Evolutionary conservation across 2,329 filamentous ascomycete genomes (phyloP).

Genomic region (Cyphellophora europaea): DNA sequence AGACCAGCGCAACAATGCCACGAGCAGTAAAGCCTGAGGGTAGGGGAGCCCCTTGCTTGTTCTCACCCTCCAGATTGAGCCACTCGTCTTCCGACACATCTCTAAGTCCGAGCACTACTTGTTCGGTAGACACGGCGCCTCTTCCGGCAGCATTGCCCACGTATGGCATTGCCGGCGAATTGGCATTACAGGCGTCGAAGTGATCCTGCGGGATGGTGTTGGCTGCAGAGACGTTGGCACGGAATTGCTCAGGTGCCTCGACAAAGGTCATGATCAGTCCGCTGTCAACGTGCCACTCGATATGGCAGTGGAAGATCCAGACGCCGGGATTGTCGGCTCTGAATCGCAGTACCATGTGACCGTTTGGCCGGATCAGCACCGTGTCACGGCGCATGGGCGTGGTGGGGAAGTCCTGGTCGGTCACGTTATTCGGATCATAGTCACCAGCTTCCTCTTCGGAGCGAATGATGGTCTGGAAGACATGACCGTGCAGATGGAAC

Average conservation of each 20-base stretch:
- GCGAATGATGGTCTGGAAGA: conserved; percentile 52
- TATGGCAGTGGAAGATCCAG: conserved; percentile 43
- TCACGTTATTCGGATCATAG: conserved; percentile 25
- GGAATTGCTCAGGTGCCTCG: conserved; percentile 22
- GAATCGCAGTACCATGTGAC: conserved; percentile 48
- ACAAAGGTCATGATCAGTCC: conserved; percentile 44
- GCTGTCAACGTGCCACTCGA: conserved; percentile 43
- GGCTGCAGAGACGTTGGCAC: not conserved
- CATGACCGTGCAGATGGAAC: conserved; percentile 60
- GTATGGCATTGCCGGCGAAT: conserved; percentile 29
- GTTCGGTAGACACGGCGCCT: conserved; percentile 59
- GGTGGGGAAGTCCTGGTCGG: conserved; percentile 22
- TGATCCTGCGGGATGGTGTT: conserved; percentile 47
- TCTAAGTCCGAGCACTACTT: not conserved
- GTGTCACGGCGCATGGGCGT: conserved; percentile 44
- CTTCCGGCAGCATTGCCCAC: conserved; percentile 46
- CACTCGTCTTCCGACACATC: conserved; percentile 34
- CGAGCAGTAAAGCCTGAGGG: conserved; percentile 61
- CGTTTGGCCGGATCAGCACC: conserved; percentile 43
- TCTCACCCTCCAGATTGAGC: conserved; percentile 55
- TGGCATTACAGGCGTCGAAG: conserved; percentile 32
- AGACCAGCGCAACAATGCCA: conserved; percentile 66
- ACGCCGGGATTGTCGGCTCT: conserved; percentile 43
- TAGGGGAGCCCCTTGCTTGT: conserved; percentile 44
- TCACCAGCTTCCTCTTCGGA: conserved; percentile 19